Base-by-base conservation (phyloP, 78 protist species). In the Dictyostelium citrinum region DNA sequence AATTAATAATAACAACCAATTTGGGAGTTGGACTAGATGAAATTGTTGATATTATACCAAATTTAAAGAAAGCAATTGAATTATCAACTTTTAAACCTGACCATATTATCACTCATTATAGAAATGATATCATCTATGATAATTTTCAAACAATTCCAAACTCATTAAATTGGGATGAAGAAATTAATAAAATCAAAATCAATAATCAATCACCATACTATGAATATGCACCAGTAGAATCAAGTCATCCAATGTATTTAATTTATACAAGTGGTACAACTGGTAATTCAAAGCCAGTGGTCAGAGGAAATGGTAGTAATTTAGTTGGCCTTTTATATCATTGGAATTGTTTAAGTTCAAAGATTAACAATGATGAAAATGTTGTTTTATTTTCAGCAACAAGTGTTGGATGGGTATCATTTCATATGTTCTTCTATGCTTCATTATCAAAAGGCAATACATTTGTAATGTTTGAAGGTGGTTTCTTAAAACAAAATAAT, bases 351-450 rank as follows among this genome's bases (percentile, higher is more conserved):
- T n/a, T n/a, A n/a, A n/a, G n/a, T n/a, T n/a, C n/a, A n/a, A n/a
- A n/a, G n/a, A n/a, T n/a, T n/a, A n/a, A n/a, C n/a, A n/a, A n/a
- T n/a, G n/a, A n/a, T n/a, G n/a, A n/a, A n/a, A n/a, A n/a, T n/a
- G n/a, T n/a, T n/a, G n/a, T n/a, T n/a, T n/a, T n/a, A n/a, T n/a
- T n/a, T n/a, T n/a, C n/a, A n/a, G n/a, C n/a, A n/a, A n/a, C 83
- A 11, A 96, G 85, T 55, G 17, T 94, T 4, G 95, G 98, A 12
- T 96, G 97, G 97, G 84, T 92, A 8, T 37, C 45, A 5, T 91
- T 91, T 2, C 96, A 91, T 71, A 9, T 51, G 20, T 39, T 67
- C 0, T 0, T 72, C 0, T 11, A 27, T n/a, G 82, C 70, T 24
- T 8, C 80, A 8, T 16, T 91, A 3, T 5, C 46, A 17, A 0